Conservation (phyloP, 1,284 basidiomycete genomes). For the Ceratobasidium papillatum region DNA sequence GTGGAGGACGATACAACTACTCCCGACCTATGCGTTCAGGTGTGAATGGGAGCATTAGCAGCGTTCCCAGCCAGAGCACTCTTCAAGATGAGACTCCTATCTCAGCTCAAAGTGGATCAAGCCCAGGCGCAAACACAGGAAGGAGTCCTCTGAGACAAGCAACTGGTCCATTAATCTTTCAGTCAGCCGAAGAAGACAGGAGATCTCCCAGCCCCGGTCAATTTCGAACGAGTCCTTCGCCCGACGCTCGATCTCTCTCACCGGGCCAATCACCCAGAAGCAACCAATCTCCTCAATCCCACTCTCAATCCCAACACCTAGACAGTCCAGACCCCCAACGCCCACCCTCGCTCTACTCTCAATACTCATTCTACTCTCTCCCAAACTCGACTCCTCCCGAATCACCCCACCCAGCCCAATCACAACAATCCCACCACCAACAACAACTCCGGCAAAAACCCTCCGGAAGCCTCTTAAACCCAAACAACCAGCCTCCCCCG, state of each 20-base stretch:
- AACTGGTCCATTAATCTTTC: conserved; percentile 34
- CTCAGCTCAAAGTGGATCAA: neutral
- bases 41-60: conserved; percentile 28
- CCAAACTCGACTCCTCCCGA: conserved; percentile 29
- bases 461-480: conserved; percentile 25
- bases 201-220: conserved; percentile 16
- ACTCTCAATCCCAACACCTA: neutral
- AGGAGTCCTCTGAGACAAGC: conserved; percentile 25
- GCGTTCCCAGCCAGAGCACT: conserved; percentile 1
- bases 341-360: conserved; percentile 36
- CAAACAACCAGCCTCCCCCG: conserved; percentile 11
- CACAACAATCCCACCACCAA: neutral
- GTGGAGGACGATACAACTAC: conserved; percentile 31
- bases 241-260: neutral
- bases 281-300: conserved; percentile 2
- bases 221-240: neutral
- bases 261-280: neutral
- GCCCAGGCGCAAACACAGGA: neutral
- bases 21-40: conserved; percentile 28
- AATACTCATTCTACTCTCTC: conserved; percentile 38
- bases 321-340: conserved; percentile 14
- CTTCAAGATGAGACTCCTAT: neutral
- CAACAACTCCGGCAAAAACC: conserved; percentile 5
- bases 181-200: neutral
- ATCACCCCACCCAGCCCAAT: conserved; percentile 7